A percentile compares a stretch with the other conserved stretches of the same genome.
phyloP scores from a whole-genome alignment of 257 asterid genomes.

The Penstemon barbatus region DNA sequence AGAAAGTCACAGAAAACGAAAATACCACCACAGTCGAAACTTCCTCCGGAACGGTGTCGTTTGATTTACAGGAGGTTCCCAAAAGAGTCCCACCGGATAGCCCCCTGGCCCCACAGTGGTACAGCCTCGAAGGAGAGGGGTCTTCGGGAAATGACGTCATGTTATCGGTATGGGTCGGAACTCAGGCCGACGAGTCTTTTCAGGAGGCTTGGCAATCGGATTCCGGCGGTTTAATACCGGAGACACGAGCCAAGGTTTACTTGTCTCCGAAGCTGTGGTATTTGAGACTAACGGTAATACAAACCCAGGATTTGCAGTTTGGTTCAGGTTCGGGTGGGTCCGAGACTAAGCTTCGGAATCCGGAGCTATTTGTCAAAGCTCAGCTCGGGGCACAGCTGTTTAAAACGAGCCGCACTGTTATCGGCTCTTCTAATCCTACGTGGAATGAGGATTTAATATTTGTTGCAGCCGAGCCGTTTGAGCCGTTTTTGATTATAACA shows the following conservation, averaged over 20 bases:
- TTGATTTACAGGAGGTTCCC: constrained; percentile 86
- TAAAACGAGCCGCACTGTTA: constrained; percentile 70
- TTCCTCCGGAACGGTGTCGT: constrained; percentile 67
- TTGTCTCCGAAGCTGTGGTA: constrained; percentile 97
- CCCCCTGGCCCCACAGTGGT: constrained; percentile 93
- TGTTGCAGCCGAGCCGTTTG: constrained; percentile 96
- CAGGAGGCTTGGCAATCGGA: constrained; percentile 98
- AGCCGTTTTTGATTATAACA: constrained; percentile 68
- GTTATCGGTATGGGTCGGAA: constrained; percentile 90
- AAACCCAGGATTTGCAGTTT: constrained; percentile 88
- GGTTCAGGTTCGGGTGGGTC: constrained; percentile 48
- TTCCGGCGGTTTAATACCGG: constrained; percentile 90
- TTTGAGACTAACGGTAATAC: constrained; percentile 93
- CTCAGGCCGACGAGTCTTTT: constrained; percentile 88
- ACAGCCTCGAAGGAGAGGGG: constrained; percentile 62
- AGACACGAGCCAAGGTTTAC: constrained; percentile 93
- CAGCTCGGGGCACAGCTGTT: constrained; percentile 86
- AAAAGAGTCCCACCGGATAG: constrained; percentile 89
- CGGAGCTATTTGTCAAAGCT: constrained; percentile 76
- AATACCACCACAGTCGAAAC: constrained; percentile 21
- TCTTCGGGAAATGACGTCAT: constrained; percentile 73
- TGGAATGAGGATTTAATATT: constrained; percentile 91
- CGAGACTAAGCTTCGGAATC: constrained; percentile 63
- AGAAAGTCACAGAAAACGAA: constrained; percentile 45
- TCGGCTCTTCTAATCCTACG: constrained; percentile 61